Evolutionary conservation across 2,329 filamentous ascomycete species (phyloP).

Genomic region (Aspergillus aculeatinus): DNA sequence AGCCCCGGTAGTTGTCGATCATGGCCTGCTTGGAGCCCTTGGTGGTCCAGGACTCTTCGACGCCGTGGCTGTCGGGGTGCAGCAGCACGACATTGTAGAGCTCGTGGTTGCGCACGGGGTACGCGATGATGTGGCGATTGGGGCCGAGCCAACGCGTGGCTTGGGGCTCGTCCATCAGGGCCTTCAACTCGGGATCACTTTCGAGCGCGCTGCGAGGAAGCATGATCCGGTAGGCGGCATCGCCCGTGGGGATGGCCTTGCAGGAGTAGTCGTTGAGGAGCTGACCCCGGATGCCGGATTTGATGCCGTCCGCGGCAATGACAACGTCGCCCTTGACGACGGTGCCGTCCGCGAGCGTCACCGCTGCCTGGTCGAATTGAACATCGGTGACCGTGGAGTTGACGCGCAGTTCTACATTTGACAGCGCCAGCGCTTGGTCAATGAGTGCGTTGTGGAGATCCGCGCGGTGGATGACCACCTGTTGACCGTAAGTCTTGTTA

Average conservation of each 20-base stretch:
- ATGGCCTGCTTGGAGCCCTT: constrained; percentile 61
- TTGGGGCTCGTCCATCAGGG: constrained; percentile 64
- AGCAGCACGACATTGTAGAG: constrained; percentile 65
- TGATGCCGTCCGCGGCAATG: constrained; percentile 56
- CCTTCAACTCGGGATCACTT: constrained; percentile 64
- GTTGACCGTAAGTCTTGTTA: constrained; percentile 37
- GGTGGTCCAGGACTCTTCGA: constrained; percentile 63
- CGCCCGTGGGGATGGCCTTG: constrained; percentile 54
- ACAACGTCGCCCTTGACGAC: constrained; percentile 47
- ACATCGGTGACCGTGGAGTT: constrained; percentile 31
- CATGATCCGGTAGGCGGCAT: constrained; percentile 79
- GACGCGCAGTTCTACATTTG: constrained; percentile 31
- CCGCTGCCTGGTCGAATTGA: constrained; percentile 28
- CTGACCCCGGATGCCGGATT: constrained; percentile 47
- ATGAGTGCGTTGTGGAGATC: constrained; percentile 37
- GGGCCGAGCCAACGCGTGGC: constrained; percentile 76
- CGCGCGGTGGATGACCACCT: constrained; percentile 37
- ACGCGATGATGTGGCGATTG: constrained; percentile 74
- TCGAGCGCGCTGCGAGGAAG: constrained; percentile 66
- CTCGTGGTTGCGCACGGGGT: constrained; percentile 66
- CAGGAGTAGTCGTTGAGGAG: constrained; percentile 35
- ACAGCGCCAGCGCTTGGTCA: constrained; percentile 27
- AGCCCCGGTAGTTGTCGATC: constrained; percentile 61
- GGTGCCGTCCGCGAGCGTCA: constrained; percentile 29
- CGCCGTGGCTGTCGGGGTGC: constrained; percentile 62